These are phyloP conservation scores for Euryodendron excelsum DNA, from an alignment of 148 eudicot genomes.

Conservation along the genomic window DNA sequence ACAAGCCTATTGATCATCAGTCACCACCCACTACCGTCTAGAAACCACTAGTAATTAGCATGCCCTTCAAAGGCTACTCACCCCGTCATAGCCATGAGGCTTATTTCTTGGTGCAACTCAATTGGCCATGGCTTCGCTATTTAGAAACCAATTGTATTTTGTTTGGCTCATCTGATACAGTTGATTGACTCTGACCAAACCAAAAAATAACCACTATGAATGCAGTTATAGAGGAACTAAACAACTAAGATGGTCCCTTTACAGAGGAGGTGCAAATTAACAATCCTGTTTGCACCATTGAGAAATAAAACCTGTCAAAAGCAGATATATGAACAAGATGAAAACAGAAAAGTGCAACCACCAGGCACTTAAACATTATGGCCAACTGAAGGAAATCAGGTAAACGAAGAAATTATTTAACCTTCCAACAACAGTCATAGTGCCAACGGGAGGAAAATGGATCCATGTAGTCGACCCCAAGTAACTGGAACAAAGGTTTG, in stretches of 20 bases:
- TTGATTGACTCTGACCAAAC: constrained; percentile 6
- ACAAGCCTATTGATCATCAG: constrained; percentile 3
- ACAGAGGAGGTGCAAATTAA: background rate
- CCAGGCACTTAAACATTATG: background rate
- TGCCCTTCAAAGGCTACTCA: background rate
- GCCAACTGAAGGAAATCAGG: background rate
- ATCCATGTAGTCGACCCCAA: background rate
- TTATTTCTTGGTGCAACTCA: constrained; percentile 1
- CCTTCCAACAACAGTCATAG: background rate
- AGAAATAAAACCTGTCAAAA: constrained; percentile 1
- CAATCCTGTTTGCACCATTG: background rate
- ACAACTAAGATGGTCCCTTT: background rate
- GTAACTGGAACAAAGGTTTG: constrained; percentile 1
- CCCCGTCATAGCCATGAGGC: background rate
- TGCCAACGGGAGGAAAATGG: constrained; percentile 1
- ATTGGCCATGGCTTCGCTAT: background rate
- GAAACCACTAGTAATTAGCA: background rate
- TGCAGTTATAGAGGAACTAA: background rate
- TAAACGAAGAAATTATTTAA: background rate
- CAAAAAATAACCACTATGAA: background rate
- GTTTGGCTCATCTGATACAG: background rate
- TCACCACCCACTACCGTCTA: background rate
- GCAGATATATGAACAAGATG: constrained; percentile 1
- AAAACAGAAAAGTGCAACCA: background rate
- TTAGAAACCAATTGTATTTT: background rate